Conservation (phyloP, 441 rosid genomes). For the Pelargonium exstipulatum region DNA sequence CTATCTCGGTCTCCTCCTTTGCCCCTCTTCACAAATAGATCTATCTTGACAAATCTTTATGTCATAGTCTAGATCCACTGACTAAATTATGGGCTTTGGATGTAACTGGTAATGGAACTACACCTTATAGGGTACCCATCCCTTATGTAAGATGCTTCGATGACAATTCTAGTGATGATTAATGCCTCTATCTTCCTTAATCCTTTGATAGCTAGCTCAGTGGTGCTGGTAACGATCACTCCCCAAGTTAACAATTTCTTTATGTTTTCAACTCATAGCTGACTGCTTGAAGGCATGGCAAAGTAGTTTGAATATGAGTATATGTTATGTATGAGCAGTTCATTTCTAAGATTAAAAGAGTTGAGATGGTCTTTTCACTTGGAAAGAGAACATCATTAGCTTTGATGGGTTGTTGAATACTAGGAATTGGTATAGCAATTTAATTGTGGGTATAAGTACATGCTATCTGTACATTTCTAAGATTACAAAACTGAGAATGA, state of each 20-base stretch:
- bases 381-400: background rate
- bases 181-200: too few relatives aligned
- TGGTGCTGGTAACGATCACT: too few relatives aligned
- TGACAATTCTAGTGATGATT: too few relatives aligned
- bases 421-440: background rate
- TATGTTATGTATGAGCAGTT: background rate
- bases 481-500: background rate
- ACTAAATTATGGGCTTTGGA: background rate
- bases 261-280: too few relatives aligned
- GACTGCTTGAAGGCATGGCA: constrained; percentile 2
- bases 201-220: too few relatives aligned
- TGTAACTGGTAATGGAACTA: constrained; percentile 1
- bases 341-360: background rate
- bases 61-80: too few relatives aligned
- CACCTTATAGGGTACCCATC: background rate
- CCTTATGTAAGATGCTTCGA: background rate
- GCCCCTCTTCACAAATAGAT: too few relatives aligned
- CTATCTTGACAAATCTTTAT: too few relatives aligned
- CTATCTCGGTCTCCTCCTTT: too few relatives aligned
- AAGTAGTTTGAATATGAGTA: constrained; percentile 4
- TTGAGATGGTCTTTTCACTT: constrained; percentile 9
- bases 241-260: too few relatives aligned
- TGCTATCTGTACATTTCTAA: background rate
- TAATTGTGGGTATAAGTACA: background rate
- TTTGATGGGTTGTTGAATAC: background rate